These are phyloP conservation scores for Colletotrichum sansevieriae DNA, from an alignment of 2,329 filamentous ascomycete species.

Conservation along the genomic window DNA sequence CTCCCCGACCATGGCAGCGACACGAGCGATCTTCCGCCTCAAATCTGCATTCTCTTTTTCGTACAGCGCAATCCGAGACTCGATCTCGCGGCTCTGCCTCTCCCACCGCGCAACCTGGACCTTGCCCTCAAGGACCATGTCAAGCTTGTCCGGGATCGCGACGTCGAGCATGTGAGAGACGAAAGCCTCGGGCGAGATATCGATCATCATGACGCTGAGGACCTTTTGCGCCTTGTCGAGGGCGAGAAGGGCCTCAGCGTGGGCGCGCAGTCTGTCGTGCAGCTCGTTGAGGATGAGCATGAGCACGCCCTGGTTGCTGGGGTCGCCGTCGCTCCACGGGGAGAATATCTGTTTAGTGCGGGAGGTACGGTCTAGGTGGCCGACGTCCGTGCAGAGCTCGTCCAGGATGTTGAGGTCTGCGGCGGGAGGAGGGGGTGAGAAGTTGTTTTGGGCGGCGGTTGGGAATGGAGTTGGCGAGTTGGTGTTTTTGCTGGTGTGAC, in stretches of 20 bases:
- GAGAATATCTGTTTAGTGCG: background rate
- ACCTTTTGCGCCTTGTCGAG: background rate
- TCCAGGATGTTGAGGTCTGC: background rate
- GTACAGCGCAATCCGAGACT: background rate
- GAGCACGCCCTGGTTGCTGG: background rate
- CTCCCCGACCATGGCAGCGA: no score
- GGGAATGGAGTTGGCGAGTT: background rate
- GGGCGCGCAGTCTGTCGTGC: background rate
- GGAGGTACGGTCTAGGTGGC: constrained; percentile 3
- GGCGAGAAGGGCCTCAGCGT: background rate
- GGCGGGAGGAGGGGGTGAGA: background rate
- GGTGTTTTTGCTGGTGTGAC: no score
- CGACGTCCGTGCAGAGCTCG: constrained; percentile 9
- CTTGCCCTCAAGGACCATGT: background rate
- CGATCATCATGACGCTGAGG: background rate
- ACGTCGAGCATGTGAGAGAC: background rate
- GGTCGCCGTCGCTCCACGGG: background rate
- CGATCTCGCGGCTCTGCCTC: background rate
- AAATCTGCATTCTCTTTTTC: no score
- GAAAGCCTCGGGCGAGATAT: constrained; percentile 1
- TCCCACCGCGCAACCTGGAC: accelerated
- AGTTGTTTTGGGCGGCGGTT: background rate
- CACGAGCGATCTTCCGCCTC: no score
- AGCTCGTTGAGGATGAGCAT: constrained; percentile 15
- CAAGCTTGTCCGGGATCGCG: background rate